phyloP scores from a whole-genome alignment of 208 protist genomes.

The Herpetomonas tarakana region DNA sequence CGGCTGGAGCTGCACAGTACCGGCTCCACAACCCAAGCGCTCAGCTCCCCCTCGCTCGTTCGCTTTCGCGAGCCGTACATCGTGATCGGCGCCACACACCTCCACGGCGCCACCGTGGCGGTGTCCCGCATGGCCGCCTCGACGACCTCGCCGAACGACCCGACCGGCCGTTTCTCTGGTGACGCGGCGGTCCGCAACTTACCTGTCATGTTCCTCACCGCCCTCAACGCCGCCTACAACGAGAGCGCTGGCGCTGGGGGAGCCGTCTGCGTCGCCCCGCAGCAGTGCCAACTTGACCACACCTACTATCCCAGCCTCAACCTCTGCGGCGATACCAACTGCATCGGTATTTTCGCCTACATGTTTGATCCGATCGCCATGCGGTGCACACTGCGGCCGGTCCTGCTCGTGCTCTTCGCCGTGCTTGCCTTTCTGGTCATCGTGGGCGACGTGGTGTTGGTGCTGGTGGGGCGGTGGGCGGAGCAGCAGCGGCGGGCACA shows the following conservation, averaged over 20 bases:
- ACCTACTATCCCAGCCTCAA: conserved; percentile 46
- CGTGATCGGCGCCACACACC: conserved; percentile 43
- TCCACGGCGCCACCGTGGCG: conserved; percentile 35
- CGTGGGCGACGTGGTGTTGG: conserved; percentile 30
- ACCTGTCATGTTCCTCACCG: conserved; percentile 9
- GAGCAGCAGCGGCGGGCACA: conserved; percentile 28
- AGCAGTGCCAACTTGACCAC: conserved; percentile 20
- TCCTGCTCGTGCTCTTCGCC: conserved; percentile 15
- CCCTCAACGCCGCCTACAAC: not conserved
- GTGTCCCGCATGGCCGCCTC: conserved; percentile 24
- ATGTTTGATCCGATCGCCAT: conserved; percentile 38
- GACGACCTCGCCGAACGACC: not conserved
- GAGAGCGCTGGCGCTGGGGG: conserved; percentile 2
- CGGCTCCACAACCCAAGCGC: conserved; percentile 30
- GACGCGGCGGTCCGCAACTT: conserved; percentile 32
- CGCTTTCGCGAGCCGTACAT: conserved; percentile 26
- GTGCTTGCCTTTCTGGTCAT: conserved; percentile 26
- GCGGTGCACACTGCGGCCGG: conserved; percentile 24
- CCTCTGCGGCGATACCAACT: conserved; percentile 31
- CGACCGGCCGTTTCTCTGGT: not conserved
- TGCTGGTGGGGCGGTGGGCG: conserved; percentile 25
- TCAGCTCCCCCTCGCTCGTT: not conserved
- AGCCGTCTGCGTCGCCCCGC: conserved; percentile 12
- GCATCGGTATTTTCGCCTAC: conserved; percentile 28
- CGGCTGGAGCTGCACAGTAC: conserved; percentile 40